Percentiles rank a stretch among this genome's conserved stretches.
phyloP scores from a whole-genome alignment of 2,329 filamentous ascomycete genomes.

The Calonectria multiphialidica region DNA sequence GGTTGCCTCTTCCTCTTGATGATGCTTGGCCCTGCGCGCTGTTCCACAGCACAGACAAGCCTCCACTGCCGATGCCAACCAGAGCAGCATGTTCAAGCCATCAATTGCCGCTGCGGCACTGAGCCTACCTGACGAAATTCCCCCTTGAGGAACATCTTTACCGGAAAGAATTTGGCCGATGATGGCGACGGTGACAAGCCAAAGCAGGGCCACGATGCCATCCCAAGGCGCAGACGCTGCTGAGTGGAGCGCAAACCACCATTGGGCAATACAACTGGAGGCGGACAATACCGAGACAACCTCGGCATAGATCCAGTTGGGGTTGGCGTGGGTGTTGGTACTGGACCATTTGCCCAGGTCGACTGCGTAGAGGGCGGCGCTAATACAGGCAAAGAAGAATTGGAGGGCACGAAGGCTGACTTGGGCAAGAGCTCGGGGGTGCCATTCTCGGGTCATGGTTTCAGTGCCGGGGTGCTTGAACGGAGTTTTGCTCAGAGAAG shows the following conservation, averaged over 20 bases:
- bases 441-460: constrained; percentile 24
- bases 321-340: constrained; percentile 17
- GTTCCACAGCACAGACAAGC: constrained; percentile 24
- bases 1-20: neutral
- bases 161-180: constrained; percentile 19
- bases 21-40: neutral
- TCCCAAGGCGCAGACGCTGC: constrained; percentile 17
- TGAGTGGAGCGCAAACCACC: constrained; percentile 24
- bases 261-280: constrained; percentile 22
- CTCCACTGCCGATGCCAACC: constrained; percentile 22
- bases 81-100: constrained; percentile 23
- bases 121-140: neutral
- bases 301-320: constrained; percentile 31
- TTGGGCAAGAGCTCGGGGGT: constrained; percentile 22
- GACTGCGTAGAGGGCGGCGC: constrained; percentile 27
- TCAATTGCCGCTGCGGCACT: constrained; percentile 19
- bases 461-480: neutral
- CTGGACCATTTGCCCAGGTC: constrained; percentile 26
- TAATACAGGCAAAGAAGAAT: constrained; percentile 26
- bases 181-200: constrained; percentile 27
- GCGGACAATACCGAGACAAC: constrained; percentile 17
- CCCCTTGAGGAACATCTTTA: neutral
- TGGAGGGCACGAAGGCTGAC: constrained; percentile 23
- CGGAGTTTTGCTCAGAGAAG: neutral
- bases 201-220: constrained; percentile 17